A percentile compares a stretch with the other conserved stretches of the same genome.
Evolutionary conservation across 495 filamentous ascomycete genomes (phyloP).

Genomic region (Aspergillus biplanus): DNA sequence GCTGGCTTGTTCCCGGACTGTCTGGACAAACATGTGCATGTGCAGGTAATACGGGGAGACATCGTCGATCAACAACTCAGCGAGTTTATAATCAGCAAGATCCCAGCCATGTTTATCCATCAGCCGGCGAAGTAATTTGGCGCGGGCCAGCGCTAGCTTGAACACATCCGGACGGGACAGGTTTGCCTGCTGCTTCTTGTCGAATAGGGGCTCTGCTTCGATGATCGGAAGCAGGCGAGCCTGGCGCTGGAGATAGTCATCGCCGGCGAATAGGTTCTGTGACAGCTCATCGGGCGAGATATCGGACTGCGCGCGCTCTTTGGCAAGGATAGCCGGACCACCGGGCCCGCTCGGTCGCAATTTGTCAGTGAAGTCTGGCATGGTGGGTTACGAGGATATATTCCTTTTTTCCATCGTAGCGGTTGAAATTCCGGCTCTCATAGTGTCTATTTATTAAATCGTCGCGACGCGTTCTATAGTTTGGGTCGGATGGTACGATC

Average conservation of each 20-base stretch:
- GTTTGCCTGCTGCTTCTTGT: slow-evolving; percentile 47
- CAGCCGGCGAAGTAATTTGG: slow-evolving; percentile 50
- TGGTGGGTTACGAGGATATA: slow-evolving; percentile 7
- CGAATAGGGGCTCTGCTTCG: slow-evolving; percentile 41
- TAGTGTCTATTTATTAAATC: slow-evolving; percentile 2
- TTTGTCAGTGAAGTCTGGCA: slow-evolving; percentile 52
- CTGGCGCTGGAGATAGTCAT: slow-evolving; percentile 49
- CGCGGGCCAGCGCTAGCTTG: slow-evolving; percentile 50
- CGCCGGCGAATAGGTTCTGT: slow-evolving; percentile 40
- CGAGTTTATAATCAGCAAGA: slow-evolving; percentile 46
- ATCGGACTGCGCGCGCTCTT: slow-evolving; percentile 43
- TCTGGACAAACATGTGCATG: slow-evolving; percentile 39
- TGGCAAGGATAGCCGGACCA: slow-evolving; percentile 41
- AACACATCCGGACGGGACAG: slow-evolving; percentile 50
- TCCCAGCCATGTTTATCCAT: slow-evolving; percentile 43
- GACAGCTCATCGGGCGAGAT: slow-evolving; percentile 42
- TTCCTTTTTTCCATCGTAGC: background rate
- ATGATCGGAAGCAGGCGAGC: slow-evolving; percentile 41
- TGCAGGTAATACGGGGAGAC: slow-evolving; percentile 26
- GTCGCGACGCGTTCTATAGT: background rate
- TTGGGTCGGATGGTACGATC: background rate
- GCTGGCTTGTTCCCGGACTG: slow-evolving; percentile 49
- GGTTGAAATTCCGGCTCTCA: background rate
- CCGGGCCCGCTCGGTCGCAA: slow-evolving; percentile 43
- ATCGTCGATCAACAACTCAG: slow-evolving; percentile 48